Percentiles rank a stretch among this genome's conserved stretches.
These are phyloP conservation scores for Colletotrichum musae DNA, from an alignment of 2,329 filamentous ascomycete species.

Conservation along the genomic window DNA sequence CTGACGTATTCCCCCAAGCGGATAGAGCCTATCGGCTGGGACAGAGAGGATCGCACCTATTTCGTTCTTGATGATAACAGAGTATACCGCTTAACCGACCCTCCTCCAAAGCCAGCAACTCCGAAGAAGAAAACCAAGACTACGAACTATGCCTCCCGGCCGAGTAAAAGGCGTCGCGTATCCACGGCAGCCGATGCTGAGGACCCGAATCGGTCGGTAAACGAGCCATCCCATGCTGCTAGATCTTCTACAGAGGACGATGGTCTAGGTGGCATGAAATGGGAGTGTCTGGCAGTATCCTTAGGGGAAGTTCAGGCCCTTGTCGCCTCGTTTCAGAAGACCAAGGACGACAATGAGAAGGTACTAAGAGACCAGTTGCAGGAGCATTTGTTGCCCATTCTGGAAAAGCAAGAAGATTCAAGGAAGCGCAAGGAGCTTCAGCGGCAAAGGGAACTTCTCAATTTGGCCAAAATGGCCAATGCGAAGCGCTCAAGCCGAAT, in stretches of 20 bases:
- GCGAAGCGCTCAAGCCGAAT: slow-evolving; percentile 95
- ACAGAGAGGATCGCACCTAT: slow-evolving; percentile 87
- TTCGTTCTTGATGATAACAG: slow-evolving; percentile 95
- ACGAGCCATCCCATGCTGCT: slow-evolving; percentile 46
- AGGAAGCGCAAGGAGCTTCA: slow-evolving; percentile 78
- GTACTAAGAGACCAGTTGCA: slow-evolving; percentile 79
- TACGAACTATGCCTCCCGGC: slow-evolving; percentile 72
- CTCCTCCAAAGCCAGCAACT: slow-evolving; percentile 74
- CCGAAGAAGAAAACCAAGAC: slow-evolving; percentile 76
- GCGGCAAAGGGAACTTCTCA: slow-evolving; percentile 84
- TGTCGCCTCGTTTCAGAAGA: slow-evolving; percentile 79
- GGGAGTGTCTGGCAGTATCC: slow-evolving; percentile 92
- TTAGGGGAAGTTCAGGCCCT: slow-evolving; percentile 83
- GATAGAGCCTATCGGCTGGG: slow-evolving; percentile 90
- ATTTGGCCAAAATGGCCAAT: slow-evolving; percentile 88
- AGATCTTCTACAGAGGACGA: slow-evolving; percentile 62
- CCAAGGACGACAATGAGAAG: slow-evolving; percentile 88
- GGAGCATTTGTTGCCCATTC: slow-evolving; percentile 84
- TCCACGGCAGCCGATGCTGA: slow-evolving; percentile 60
- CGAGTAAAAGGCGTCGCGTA: slow-evolving; percentile 79
- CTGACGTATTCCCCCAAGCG: slow-evolving; percentile 59
- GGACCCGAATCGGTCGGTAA: slow-evolving; percentile 49
- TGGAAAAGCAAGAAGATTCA: slow-evolving; percentile 83
- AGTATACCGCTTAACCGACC: slow-evolving; percentile 89
- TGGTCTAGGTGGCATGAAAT: slow-evolving; percentile 82